Conservation (phyloP, 2,329 filamentous ascomycete species). For the Chrysoporthe deuterocubensis region DNA sequence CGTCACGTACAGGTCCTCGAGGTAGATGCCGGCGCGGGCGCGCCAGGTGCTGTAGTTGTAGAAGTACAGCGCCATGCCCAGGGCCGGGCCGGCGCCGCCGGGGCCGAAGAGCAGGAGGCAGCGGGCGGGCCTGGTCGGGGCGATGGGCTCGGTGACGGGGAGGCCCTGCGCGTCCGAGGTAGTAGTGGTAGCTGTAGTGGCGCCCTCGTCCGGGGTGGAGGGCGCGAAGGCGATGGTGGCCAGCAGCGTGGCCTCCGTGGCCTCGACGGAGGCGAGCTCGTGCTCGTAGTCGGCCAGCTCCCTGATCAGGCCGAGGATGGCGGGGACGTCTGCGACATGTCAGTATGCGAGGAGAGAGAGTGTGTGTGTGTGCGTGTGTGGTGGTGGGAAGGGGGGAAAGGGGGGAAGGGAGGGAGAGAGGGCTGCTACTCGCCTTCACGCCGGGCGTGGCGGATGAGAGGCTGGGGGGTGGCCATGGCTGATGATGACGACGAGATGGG, state of each 20-base stretch:
- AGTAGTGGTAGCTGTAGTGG: constrained; percentile 39
- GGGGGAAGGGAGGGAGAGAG: neutral
- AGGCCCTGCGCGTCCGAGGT: constrained; percentile 33
- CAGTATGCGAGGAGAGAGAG: neutral
- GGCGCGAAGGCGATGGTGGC: constrained; percentile 79
- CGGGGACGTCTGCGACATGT: constrained; percentile 67
- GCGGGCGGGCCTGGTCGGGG: constrained; percentile 67
- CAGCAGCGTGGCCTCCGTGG: constrained; percentile 74
- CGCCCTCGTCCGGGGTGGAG: constrained; percentile 42
- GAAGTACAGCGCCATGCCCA: constrained; percentile 88
- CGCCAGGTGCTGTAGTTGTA: constrained; percentile 97
- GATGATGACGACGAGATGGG: neutral
- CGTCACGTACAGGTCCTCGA: constrained; percentile 90
- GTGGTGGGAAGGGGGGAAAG: neutral
- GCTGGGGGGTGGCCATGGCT: constrained; percentile 39
- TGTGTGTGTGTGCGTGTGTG: constrained; percentile 9
- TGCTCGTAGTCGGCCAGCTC: constrained; percentile 91
- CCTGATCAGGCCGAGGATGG: constrained; percentile 80
- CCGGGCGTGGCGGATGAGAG: constrained; percentile 60
- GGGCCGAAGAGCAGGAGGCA: constrained; percentile 69
- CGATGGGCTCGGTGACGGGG: constrained; percentile 57
- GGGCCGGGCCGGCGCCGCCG: constrained; percentile 43
- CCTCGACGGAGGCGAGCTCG: constrained; percentile 72
- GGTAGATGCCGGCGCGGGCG: constrained; percentile 83
- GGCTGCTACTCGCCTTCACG: constrained; percentile 55